Evolutionary conservation across 805 yeast species (phyloP).

Genomic region (Zygoascus tannicola): DNA sequence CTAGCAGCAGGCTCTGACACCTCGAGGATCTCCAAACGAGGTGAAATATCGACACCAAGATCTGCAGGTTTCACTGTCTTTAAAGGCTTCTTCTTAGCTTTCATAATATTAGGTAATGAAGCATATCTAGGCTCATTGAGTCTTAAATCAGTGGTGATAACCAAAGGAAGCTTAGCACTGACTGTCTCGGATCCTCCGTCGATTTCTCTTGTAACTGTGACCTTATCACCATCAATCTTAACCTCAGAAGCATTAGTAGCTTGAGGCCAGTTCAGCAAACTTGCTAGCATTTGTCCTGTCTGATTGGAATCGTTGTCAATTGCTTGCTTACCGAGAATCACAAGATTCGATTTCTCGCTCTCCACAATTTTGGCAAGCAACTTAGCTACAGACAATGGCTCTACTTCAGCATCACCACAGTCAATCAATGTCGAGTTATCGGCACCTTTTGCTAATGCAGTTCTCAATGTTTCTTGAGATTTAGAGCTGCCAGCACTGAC

Average conservation of each 20-base stretch:
- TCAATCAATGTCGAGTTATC: conserved; percentile 79
- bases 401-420: conserved; percentile 61
- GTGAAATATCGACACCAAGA: conserved; percentile 54
- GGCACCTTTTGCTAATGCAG: conserved; percentile 91
- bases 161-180: conserved; percentile 67
- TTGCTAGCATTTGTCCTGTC: conserved; percentile 95
- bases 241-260: conserved; percentile 92
- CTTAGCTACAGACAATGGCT: conserved; percentile 87
- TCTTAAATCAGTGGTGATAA: conserved; percentile 88
- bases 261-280: conserved; percentile 89
- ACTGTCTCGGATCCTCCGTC: conserved; percentile 92
- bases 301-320: conserved; percentile 93
- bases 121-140: conserved; percentile 93
- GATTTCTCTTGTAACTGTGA: conserved; percentile 78
- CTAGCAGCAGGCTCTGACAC: conserved; percentile 83
- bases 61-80: conserved; percentile 56
- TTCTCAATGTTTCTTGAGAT: conserved; percentile 78
- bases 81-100: conserved; percentile 94
- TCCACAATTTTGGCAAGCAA: conserved; percentile 65
- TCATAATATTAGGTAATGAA: conserved; percentile 94
- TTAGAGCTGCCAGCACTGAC: conserved; percentile 84
- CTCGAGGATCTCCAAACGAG: conserved; percentile 57
- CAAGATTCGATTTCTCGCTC: conserved; percentile 61
- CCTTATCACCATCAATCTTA: conserved; percentile 42
- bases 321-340: conserved; percentile 91